Conservation (phyloP, 2,329 filamentous ascomycete species). For the Sclerotinia spermophila region DNA sequence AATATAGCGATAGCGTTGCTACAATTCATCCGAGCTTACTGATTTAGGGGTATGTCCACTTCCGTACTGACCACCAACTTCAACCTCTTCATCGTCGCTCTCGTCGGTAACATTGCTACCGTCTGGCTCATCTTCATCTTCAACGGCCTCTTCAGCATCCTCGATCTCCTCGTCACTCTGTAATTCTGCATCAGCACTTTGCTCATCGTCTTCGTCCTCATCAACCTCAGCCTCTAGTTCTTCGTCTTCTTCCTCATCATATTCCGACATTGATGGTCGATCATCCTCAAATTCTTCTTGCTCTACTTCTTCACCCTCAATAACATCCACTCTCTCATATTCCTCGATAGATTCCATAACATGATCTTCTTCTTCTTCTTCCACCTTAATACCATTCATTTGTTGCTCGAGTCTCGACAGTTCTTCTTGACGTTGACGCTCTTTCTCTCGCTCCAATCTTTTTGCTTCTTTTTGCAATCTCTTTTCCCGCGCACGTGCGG, state of each 20-base stretch:
- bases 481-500: neutral
- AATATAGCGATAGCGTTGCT: neutral
- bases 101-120: neutral
- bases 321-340: neutral
- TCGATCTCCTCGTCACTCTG: neutral
- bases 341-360: constrained; percentile 12
- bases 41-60: neutral
- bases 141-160: neutral
- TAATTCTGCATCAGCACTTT: neutral
- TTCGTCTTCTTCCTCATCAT: constrained; percentile 8
- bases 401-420: constrained; percentile 6
- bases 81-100: neutral
- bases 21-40: constrained; percentile 8
- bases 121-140: constrained; percentile 1
- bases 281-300: constrained; percentile 13
- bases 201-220: neutral
- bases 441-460: constrained; percentile 4
- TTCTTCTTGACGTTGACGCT: neutral
- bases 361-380: neutral
- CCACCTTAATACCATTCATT: constrained; percentile 1
- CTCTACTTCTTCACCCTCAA: constrained; percentile 7
- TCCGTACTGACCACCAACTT: neutral
- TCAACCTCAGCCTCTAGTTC: neutral
- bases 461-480: constrained; percentile 8
- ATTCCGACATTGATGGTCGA: constrained; percentile 3